Conservation (phyloP, 768 basidiomycete species). For the Boletus patriciae region DNA sequence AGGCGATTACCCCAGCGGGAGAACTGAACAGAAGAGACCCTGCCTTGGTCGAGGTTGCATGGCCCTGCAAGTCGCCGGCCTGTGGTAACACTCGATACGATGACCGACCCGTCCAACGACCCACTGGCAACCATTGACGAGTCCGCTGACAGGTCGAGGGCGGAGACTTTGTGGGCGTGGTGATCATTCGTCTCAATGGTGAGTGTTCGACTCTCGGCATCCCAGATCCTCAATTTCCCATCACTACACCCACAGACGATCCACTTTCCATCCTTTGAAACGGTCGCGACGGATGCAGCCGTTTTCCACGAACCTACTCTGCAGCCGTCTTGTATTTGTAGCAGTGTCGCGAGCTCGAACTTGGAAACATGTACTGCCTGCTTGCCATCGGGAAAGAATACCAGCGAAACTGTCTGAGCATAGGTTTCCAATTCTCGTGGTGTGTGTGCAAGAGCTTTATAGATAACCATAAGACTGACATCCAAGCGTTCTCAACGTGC, state of each 20-base stretch:
- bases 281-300: not conserved
- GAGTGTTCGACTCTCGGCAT: not conserved
- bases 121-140: slow-evolving; percentile 3
- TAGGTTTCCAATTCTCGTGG: not conserved
- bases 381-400: slow-evolving; percentile 1
- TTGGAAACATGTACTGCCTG: slow-evolving; percentile 1
- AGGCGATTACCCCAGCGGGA: not conserved
- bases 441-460: not conserved
- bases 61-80: not conserved
- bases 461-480: not conserved
- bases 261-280: slow-evolving; percentile 3
- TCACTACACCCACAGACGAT: slow-evolving; percentile 1
- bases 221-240: slow-evolving; percentile 2
- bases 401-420: not conserved
- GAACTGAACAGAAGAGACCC: slow-evolving; percentile 1
- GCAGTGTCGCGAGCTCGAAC: not conserved
- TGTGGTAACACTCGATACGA: not conserved
- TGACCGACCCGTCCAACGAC: slow-evolving; percentile 1
- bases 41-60: not conserved
- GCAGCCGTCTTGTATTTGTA: not conserved
- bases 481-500: not conserved
- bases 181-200: not conserved
- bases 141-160: slow-evolving; percentile 3
- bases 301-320: not conserved
- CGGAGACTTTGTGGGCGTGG: not conserved